Evolutionary conservation across 257 asterid species (phyloP).

Genomic region (Solanum chiquidenum): DNA sequence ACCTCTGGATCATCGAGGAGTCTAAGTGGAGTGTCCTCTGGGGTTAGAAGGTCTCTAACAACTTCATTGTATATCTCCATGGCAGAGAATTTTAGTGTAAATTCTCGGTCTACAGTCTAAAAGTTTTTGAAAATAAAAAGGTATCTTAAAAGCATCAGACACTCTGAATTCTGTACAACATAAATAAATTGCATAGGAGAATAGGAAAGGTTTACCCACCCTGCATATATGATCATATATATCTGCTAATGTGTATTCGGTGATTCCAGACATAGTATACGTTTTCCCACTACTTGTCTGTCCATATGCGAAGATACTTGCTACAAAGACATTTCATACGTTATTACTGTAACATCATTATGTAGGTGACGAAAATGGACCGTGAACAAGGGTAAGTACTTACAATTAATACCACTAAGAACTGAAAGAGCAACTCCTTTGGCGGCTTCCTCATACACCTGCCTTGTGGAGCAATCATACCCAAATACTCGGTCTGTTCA

Average conservation of each 20-base stretch:
- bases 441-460: slow-evolving; percentile 80
- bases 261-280: slow-evolving; percentile 52
- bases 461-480: slow-evolving; percentile 40
- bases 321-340: slow-evolving; percentile 23
- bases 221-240: slow-evolving; percentile 29
- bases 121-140: not conserved
- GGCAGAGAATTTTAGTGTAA: slow-evolving; percentile 68
- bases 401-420: slow-evolving; percentile 75
- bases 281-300: slow-evolving; percentile 74
- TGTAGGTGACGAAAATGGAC: not conserved
- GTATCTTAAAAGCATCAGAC: not conserved
- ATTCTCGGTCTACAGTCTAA: slow-evolving; percentile 39
- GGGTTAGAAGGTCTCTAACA: slow-evolving; percentile 71
- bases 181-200: not conserved
- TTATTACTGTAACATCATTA: slow-evolving; percentile 36
- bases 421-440: slow-evolving; percentile 76
- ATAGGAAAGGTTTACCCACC: slow-evolving; percentile 12
- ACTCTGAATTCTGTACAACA: not conserved
- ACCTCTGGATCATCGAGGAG: slow-evolving; percentile 98
- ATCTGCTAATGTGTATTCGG: slow-evolving; percentile 35
- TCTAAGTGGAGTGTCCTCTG: slow-evolving; percentile 54
- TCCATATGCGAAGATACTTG: slow-evolving; percentile 64
- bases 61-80: slow-evolving; percentile 93
- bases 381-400: slow-evolving; percentile 13
- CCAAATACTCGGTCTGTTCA: slow-evolving; percentile 73